Percentiles rank a stretch among this genome's conserved stretches.
These are phyloP conservation scores for Posidonia australis DNA, from an alignment of 106 monocot genomes.

Conservation along the genomic window DNA sequence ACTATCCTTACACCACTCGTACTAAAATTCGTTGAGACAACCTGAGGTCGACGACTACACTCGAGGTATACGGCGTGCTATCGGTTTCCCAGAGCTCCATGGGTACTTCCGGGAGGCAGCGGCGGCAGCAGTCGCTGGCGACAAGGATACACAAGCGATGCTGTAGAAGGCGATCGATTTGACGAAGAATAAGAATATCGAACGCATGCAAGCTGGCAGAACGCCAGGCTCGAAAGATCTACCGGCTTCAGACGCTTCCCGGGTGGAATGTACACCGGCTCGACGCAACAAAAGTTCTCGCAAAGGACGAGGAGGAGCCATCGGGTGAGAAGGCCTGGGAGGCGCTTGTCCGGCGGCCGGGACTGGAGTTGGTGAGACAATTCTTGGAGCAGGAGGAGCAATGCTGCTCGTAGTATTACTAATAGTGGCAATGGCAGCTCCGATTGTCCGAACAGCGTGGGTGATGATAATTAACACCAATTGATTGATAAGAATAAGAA, in stretches of 20 bases:
- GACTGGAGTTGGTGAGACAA: too few relatives aligned
- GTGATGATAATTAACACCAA: too few relatives aligned
- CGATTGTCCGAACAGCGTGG: too few relatives aligned
- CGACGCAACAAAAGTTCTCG: conserved; percentile 51
- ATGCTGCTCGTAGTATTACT: too few relatives aligned
- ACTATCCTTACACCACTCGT: too few relatives aligned
- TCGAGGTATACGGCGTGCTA: conserved; percentile 15
- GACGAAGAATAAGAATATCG: conserved; percentile 48
- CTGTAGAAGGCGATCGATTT: conserved; percentile 33
- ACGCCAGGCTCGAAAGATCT: conserved; percentile 48
- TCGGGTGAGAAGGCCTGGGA: conserved; percentile 5
- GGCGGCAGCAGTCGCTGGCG: neutral
- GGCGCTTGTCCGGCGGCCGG: neutral
- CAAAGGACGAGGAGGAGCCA: neutral
- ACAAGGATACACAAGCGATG: conserved; percentile 5
- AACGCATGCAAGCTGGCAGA: conserved; percentile 46
- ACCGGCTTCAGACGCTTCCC: conserved; percentile 15
- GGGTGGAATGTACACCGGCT: conserved; percentile 48
- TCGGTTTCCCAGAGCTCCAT: conserved; percentile 27
- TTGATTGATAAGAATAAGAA: too few relatives aligned
- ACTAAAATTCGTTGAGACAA: too few relatives aligned
- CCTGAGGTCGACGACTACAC: conserved; percentile 6
- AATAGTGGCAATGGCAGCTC: too few relatives aligned
- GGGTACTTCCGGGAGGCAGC: conserved; percentile 23
- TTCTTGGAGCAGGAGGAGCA: too few relatives aligned